Percentiles rank a stretch among this genome's conserved stretches.
phyloP scores from a whole-genome alignment of 202 grass and related monocot species.

The Digitaria exilis region DNA sequence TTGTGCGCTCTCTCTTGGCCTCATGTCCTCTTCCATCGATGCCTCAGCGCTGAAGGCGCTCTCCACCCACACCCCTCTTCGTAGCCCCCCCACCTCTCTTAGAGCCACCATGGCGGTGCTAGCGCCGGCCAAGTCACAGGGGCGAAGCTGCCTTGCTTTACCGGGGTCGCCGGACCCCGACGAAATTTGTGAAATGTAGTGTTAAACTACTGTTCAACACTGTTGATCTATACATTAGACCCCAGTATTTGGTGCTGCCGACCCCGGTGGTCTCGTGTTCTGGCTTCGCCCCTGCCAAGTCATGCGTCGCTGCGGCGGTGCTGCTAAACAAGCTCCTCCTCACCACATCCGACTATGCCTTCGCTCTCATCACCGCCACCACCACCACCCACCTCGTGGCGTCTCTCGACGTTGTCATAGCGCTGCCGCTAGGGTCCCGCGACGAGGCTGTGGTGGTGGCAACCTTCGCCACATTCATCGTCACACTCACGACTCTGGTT shows the following conservation, averaged over 20 bases:
- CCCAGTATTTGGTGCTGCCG: too few relatives aligned
- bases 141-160: too few relatives aligned
- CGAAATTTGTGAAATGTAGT: too few relatives aligned
- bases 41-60: constrained; percentile 56
- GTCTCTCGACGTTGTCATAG: constrained; percentile 48
- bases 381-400: constrained; percentile 37
- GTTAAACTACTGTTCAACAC: too few relatives aligned
- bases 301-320: constrained; percentile 62
- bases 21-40: constrained; percentile 46
- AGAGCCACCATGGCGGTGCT: background rate
- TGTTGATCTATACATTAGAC: too few relatives aligned
- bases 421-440: constrained; percentile 46
- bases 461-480: constrained; percentile 42
- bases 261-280: too few relatives aligned
- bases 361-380: constrained; percentile 41
- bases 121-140: constrained; percentile 44
- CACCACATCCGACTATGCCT: constrained; percentile 54
- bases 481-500: constrained; percentile 59
- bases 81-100: constrained; percentile 46
- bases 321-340: constrained; percentile 91
- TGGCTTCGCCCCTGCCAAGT: too few relatives aligned
- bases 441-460: constrained; percentile 55
- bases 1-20: constrained; percentile 47
- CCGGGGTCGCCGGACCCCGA: too few relatives aligned
- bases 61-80: constrained; percentile 38